phyloP scores from a whole-genome alignment of 495 filamentous ascomycete species.

The Chaetomium fimeti region DNA sequence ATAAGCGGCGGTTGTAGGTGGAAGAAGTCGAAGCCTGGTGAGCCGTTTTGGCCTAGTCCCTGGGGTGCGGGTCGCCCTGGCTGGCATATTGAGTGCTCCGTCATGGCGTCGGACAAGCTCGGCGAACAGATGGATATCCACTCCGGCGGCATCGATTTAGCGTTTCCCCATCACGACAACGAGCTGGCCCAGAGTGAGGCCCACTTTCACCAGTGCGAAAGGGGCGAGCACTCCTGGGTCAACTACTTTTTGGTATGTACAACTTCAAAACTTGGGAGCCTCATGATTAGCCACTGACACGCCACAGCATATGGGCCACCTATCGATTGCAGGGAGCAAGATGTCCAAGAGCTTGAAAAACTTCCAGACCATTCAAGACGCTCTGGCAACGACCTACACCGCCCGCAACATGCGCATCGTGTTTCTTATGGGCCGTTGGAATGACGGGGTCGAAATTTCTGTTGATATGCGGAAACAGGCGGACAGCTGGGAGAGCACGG shows the following conservation, averaged over 20 bases:
- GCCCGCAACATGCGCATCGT: conserved; percentile 78
- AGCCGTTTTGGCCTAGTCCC: conserved; percentile 81
- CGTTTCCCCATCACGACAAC: conserved; percentile 96
- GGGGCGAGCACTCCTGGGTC: conserved; percentile 71
- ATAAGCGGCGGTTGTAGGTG: conserved; percentile 44
- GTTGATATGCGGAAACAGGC: conserved; percentile 72
- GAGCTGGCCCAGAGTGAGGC: conserved; percentile 94
- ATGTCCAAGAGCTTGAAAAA: conserved; percentile 97
- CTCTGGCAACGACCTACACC: conserved; percentile 72
- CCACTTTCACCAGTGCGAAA: conserved; percentile 60
- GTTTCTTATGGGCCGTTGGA: conserved; percentile 86
- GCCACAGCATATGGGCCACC: conserved; percentile 77
- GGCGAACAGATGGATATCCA: conserved; percentile 87
- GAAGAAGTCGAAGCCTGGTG: conserved; percentile 90
- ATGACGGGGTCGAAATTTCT: conserved; percentile 87
- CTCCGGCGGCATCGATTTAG: conserved; percentile 88
- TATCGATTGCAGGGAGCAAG: conserved; percentile 77
- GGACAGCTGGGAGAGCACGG: conserved; percentile 72
- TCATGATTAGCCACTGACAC: neutral
- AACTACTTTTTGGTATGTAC: conserved; percentile 73
- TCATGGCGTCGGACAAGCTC: conserved; percentile 86
- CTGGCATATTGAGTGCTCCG: conserved; percentile 98
- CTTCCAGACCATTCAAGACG: conserved; percentile 91
- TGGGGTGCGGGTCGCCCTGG: conserved; percentile 90
- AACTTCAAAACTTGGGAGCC: neutral